Evolutionary conservation across 2,329 filamentous ascomycete species (phyloP).

Genomic region (Penicillium paneum): DNA sequence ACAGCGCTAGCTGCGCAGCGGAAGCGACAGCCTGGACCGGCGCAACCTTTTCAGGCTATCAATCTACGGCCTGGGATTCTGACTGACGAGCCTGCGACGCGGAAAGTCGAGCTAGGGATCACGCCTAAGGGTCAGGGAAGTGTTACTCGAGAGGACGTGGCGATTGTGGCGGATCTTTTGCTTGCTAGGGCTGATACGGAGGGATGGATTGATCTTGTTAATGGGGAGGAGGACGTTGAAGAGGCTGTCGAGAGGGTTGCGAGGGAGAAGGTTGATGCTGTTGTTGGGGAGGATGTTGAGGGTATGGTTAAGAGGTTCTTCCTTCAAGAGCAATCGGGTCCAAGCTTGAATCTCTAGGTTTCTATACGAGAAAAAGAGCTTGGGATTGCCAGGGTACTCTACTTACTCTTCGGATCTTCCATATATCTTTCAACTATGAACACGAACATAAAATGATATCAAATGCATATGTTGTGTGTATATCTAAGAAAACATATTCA

Average conservation of each 20-base stretch:
- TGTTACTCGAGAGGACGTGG: conserved; percentile 52
- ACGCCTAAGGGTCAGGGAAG: conserved; percentile 42
- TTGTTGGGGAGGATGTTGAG: conserved; percentile 52
- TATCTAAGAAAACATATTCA: conserved; percentile 19
- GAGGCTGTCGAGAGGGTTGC: conserved; percentile 48
- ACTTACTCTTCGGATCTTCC: neutral
- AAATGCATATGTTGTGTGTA: neutral
- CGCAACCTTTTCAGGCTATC: conserved; percentile 47
- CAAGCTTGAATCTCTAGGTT: neutral
- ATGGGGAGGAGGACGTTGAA: conserved; percentile 48
- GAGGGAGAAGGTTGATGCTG: conserved; percentile 45
- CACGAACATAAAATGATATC: neutral
- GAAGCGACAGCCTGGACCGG: conserved; percentile 16
- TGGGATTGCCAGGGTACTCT: neutral
- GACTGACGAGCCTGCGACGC: conserved; percentile 47
- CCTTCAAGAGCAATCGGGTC: conserved; percentile 5
- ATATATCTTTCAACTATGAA: neutral
- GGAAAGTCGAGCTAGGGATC: conserved; percentile 50
- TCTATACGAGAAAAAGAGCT: neutral
- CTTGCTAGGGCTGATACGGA: conserved; percentile 48
- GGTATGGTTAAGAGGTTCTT: conserved; percentile 41
- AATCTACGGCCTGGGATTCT: conserved; percentile 51
- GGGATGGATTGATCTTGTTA: conserved; percentile 55
- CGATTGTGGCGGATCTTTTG: conserved; percentile 49
- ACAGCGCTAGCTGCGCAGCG: conserved; percentile 44